Conservation (phyloP, 768 basidiomycete genomes). For the Hericium coralloides region DNA sequence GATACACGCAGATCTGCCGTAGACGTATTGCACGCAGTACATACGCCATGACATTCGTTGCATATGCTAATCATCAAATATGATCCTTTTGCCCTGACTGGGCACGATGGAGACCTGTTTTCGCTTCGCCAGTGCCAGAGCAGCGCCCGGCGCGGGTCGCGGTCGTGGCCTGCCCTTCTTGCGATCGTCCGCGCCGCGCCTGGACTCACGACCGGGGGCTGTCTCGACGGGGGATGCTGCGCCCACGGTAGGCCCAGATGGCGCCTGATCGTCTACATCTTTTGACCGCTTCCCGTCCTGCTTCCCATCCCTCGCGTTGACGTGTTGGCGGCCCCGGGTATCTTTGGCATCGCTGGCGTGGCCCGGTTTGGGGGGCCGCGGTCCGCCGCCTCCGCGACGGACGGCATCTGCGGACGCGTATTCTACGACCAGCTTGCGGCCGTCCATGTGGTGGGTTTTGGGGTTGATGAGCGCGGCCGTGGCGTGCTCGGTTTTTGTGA, state of each 20-base stretch:
- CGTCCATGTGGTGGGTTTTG: constrained; percentile 77
- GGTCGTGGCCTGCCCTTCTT: constrained; percentile 8
- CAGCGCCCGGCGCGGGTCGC: constrained; percentile 70
- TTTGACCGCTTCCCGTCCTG: neutral
- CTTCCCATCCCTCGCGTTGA: neutral
- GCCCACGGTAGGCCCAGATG: neutral
- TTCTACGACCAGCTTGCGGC: constrained; percentile 79
- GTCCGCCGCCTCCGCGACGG: constrained; percentile 53
- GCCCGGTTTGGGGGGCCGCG: neutral
- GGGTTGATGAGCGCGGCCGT: constrained; percentile 76
- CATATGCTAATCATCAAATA: constrained; percentile 40
- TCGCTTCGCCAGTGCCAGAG: constrained; percentile 67
- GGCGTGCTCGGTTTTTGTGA: constrained; percentile 67
- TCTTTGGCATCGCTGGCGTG: too few relatives aligned
- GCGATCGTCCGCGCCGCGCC: neutral
- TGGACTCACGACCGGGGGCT: neutral
- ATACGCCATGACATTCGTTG: too few relatives aligned
- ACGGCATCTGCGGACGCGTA: constrained; percentile 88
- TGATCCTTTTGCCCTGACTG: constrained; percentile 65
- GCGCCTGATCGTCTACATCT: too few relatives aligned
- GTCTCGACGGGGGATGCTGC: neutral
- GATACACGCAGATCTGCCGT: neutral
- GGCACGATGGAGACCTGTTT: constrained; percentile 67
- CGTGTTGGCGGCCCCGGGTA: too few relatives aligned
- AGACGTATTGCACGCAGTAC: too few relatives aligned